Evolutionary conservation across 2,329 filamentous ascomycete species (phyloP).

Genomic region (Ophiostoma sp.): DNA sequence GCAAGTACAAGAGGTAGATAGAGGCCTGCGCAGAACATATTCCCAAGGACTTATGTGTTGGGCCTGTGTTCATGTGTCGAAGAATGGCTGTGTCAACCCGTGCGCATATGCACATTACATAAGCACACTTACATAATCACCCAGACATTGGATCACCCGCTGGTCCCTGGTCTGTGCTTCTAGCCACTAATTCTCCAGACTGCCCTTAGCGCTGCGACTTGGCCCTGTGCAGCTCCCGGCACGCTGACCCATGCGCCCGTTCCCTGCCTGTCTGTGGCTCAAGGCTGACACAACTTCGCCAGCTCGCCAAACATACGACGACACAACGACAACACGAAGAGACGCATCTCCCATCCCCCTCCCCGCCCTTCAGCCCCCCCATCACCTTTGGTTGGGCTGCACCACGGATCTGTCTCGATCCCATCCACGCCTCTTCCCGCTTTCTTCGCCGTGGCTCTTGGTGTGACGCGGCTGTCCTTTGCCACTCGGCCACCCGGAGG

Average conservation of each 20-base stretch:
- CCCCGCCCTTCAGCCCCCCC: background rate
- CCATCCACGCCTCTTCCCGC: background rate
- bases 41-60: no score
- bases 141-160: background rate
- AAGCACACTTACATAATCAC: background rate
- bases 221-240: background rate
- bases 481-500: background rate
- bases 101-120: no score
- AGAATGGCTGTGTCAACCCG: no score
- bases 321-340: background rate
- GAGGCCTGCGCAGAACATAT: no score
- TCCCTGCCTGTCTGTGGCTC: background rate
- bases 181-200: background rate
- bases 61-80: no score
- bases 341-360: background rate
- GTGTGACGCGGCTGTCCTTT: constrained; percentile 8
- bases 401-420: background rate
- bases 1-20: no score
- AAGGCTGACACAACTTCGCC: constrained; percentile 2
- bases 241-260: no score
- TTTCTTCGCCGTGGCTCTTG: background rate
- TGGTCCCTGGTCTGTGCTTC: background rate
- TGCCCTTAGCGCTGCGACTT: background rate
- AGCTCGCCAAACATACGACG: background rate
- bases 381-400: background rate